A percentile compares a stretch with the other conserved stretches of the same genome.
Evolutionary conservation across 2,329 filamentous ascomycete species (phyloP).

Genomic region (Arthroderma sp.): DNA sequence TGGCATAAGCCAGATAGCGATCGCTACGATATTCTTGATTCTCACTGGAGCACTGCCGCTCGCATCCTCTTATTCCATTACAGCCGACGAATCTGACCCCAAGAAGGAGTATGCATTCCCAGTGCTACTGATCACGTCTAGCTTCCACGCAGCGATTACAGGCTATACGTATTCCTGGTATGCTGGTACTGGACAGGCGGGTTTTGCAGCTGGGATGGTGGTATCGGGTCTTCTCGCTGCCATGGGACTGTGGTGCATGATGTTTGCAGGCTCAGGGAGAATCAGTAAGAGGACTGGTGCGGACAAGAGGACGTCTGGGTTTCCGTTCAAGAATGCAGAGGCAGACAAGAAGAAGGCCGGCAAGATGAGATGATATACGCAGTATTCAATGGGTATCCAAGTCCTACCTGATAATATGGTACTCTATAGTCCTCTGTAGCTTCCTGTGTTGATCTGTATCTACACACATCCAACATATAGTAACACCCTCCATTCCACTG

Average conservation of each 20-base stretch:
- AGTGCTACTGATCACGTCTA: slow-evolving; percentile 51
- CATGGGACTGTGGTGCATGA: slow-evolving; percentile 52
- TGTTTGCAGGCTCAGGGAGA: slow-evolving; percentile 47
- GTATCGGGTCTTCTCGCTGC: slow-evolving; percentile 47
- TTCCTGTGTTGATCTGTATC: no score
- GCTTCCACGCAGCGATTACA: slow-evolving; percentile 52
- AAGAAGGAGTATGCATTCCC: slow-evolving; percentile 54
- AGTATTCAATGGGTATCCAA: no score
- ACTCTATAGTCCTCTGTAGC: no score
- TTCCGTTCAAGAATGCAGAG: slow-evolving; percentile 51
- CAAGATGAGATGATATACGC: background rate
- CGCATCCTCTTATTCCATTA: slow-evolving; percentile 29
- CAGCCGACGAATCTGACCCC: slow-evolving; percentile 34
- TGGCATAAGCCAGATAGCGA: slow-evolving; percentile 53
- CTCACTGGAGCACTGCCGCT: slow-evolving; percentile 61
- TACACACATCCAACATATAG: no score
- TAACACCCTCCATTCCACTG: no score
- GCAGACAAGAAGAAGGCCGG: slow-evolving; percentile 43
- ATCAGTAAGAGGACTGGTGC: slow-evolving; percentile 50
- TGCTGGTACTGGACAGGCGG: slow-evolving; percentile 42
- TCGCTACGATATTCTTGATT: slow-evolving; percentile 53
- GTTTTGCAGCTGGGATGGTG: slow-evolving; percentile 49
- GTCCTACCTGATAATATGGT: no score
- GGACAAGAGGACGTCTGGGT: slow-evolving; percentile 55
- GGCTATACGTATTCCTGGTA: slow-evolving; percentile 60